A percentile compares a stretch with the other conserved stretches of the same genome.
phyloP scores from a whole-genome alignment of 1,284 basidiomycete genomes.

The Cutaneotrichosporon sp. region DNA sequence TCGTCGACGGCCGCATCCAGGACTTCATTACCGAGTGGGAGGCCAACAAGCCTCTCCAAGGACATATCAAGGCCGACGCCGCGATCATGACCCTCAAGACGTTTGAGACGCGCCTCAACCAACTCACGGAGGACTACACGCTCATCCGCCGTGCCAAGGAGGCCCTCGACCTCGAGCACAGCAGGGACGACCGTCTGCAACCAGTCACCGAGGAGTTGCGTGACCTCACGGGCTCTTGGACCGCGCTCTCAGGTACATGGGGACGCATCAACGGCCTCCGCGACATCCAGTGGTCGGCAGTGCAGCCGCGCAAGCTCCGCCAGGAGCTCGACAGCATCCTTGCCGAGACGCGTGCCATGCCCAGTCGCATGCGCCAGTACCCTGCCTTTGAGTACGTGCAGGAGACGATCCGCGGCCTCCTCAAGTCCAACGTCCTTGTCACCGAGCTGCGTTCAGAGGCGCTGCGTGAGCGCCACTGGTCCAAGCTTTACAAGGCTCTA shows the following conservation, averaged over 20 bases:
- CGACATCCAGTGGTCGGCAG: conserved; percentile 85
- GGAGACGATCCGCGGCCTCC: conserved; percentile 76
- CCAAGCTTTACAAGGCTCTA: conserved; percentile 92
- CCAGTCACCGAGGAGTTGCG: conserved; percentile 92
- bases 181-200: conserved; percentile 83
- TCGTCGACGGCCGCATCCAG: conserved; percentile 88
- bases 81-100: conserved; percentile 94
- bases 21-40: conserved; percentile 93
- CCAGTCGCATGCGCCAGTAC: conserved; percentile 97
- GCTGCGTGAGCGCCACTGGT: conserved; percentile 97
- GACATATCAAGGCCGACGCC: conserved; percentile 88
- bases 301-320: conserved; percentile 87
- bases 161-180: conserved; percentile 88
- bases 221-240: conserved; percentile 98
- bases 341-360: conserved; percentile 94
- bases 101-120: conserved; percentile 85
- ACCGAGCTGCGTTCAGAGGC: conserved; percentile 96
- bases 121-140: conserved; percentile 89
- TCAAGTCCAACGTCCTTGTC: conserved; percentile 86
- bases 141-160: conserved; percentile 95
- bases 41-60: conserved; percentile 74
- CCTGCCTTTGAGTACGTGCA: conserved; percentile 98
- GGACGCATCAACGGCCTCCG: conserved; percentile 84
- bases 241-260: conserved; percentile 96
- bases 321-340: conserved; percentile 88